Evolutionary conservation across 176 grass and related monocot species (phyloP).

Genomic region (Elymus sibiricus): DNA sequence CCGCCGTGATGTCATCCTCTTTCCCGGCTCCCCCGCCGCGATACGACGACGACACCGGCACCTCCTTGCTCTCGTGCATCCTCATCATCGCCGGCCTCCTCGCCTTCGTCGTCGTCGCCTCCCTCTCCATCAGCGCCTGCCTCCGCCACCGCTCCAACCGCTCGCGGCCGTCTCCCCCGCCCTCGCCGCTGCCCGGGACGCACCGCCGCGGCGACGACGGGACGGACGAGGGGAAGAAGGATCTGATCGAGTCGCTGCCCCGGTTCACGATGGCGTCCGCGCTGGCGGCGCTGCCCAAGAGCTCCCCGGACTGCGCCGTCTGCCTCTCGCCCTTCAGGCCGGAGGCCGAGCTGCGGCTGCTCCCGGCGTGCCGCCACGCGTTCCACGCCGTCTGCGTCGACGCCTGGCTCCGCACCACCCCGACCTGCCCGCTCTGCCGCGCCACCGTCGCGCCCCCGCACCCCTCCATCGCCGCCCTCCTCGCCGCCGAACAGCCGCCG

Average conservation of each 20-base stretch:
- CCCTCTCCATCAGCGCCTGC: constrained; percentile 65
- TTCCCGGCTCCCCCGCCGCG: constrained; percentile 29
- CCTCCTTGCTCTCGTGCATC: neutral
- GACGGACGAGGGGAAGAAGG: neutral
- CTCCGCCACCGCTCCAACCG: constrained; percentile 20
- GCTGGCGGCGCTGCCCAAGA: constrained; percentile 57
- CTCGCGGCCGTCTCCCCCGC: neutral
- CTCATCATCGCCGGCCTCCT: constrained; percentile 72
- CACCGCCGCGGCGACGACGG: neutral
- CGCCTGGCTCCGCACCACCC: constrained; percentile 78
- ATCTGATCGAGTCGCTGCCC: constrained; percentile 77
- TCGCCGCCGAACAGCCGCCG: constrained; percentile 16
- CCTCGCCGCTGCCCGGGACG: neutral
- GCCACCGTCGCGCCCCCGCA: constrained; percentile 51
- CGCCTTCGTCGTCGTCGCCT: constrained; percentile 59
- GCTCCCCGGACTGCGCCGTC: constrained; percentile 85
- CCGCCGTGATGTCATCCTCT: constrained; percentile 33
- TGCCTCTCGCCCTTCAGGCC: constrained; percentile 82
- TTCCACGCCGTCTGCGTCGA: constrained; percentile 90
- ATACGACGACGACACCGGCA: neutral
- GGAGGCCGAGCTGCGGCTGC: constrained; percentile 74
- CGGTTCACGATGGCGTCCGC: constrained; percentile 79
- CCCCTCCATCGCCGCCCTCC: constrained; percentile 46
- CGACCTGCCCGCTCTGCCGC: constrained; percentile 92
- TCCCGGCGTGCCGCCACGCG: constrained; percentile 86